Base-by-base conservation (phyloP, 352 stramenopile species). In the Pythium chondricola region DNA sequence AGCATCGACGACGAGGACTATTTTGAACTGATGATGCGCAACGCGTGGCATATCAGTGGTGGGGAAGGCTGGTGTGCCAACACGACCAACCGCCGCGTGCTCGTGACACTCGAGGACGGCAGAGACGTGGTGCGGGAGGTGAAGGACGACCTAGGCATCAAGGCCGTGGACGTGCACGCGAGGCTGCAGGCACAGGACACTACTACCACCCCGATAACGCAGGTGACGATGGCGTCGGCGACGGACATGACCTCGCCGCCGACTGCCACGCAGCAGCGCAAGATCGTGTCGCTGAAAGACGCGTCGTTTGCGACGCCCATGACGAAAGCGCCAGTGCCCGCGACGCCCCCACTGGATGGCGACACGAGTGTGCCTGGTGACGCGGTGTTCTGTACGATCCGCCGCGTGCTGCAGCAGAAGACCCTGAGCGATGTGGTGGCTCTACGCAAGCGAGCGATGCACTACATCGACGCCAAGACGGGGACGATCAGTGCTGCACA, bases 11-110 rank as follows among this genome's bases (percentile, higher is more conserved):
- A 88, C 43, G 84, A 97, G 54, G 82, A 95, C 45, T 93, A 89
- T 44, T 97, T 97, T 49, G 85, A 95, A 58, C 65, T 92, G 21
- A 95, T 97, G 76, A 87, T 97, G 56, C 81, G 84, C 55, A 96
- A 88, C 40, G 82, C 74, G 18, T 84, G 72, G 70, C 69, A 84
- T 27, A 76, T 89, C 31, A 67, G 56, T 22, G 69, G 70, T 7
- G 78, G 79, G 6, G 37, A 49, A 10, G 81, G 80, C 32, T 69
- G 57, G 59, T 63, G 54, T 36, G 74, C 39, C 10, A 92, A 92
- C 57, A 81, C 79, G 20, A 77, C 61, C 3, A 85, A 69, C 18
- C 63, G 65, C 0, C 59, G 80, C 2, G 80, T 92, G 30, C 56
- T 91, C 2, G 80, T 93, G 24, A 88, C 73, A 13, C 52, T 65